Base-by-base conservation (phyloP, 768 basidiomycete species). In the Pleurotus platypus region DNA sequence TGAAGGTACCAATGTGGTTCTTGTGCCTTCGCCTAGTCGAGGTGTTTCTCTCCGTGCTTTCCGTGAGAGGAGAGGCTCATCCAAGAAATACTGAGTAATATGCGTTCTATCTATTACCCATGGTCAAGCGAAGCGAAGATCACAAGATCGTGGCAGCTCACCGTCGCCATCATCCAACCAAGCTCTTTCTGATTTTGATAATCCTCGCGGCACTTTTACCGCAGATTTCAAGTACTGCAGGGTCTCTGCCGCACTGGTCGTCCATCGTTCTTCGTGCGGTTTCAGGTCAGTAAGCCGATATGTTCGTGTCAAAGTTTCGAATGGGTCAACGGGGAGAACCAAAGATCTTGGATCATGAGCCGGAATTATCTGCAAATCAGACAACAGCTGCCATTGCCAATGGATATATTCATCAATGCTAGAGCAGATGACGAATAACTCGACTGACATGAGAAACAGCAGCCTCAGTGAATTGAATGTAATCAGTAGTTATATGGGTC, bases 321-420 rank as follows among this genome's bases (percentile, higher is more conserved):
- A 78, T 12, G 86, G 84, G 42, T 87, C 85, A 15, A 71, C 65
- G n/a, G 81, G 80, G 12, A 85, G 70, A 12, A 70, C 63, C 15
- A 87, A 72, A 2, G 80, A 79, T 40, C 73, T 75, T 1, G 79
- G 75, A 57, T 87, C 84, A 38, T 72, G 70, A 40, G 75, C 65
- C 1, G 85, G 78, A 12, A 85, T 70, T 47, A 65, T 63, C 38
- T 70, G 63, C 8, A 85, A 69, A 54, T 74, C 70, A 61, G 55
- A 78, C 61, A 83, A 63, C 71, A 87, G 66, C 68, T 71, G 45
- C n/a, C 16, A 22, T 18, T 35, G n/a, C 16, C 20, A 35, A 35
- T 35, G 30, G 30, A 35, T 35, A 11, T 35, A 35, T 35, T 35
- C 9, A 11, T 35, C 9, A 35, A 35, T 35, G 30, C 30, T 3